These are phyloP conservation scores for Ramalina intermedia DNA, from an alignment of 495 filamentous ascomycete genomes.

Conservation along the genomic window DNA sequence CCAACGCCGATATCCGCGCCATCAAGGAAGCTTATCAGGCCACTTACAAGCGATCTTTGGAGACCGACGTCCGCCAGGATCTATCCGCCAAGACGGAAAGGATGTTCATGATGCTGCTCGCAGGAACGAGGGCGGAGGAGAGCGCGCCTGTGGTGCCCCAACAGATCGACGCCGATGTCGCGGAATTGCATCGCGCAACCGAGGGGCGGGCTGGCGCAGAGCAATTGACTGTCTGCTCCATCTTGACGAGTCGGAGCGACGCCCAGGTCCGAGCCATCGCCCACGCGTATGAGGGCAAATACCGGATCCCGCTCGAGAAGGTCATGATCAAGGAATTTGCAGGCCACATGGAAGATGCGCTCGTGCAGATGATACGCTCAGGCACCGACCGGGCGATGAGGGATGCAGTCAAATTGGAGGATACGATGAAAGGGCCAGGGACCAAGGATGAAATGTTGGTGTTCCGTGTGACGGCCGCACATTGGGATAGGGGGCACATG, in stretches of 20 bases:
- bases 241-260: conserved; percentile 59
- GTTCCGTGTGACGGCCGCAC: conserved; percentile 52
- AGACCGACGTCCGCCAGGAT: conserved; percentile 57
- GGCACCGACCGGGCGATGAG: conserved; percentile 68
- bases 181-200: conserved; percentile 56
- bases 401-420: conserved; percentile 68
- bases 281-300: conserved; percentile 51
- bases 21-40: conserved; percentile 67
- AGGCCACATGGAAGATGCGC: conserved; percentile 79
- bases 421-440: conserved; percentile 71
- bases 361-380: conserved; percentile 62
- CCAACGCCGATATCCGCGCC: conserved; percentile 68
- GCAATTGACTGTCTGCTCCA: conserved; percentile 57
- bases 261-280: conserved; percentile 70
- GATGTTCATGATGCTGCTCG: conserved; percentile 65
- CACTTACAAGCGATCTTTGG: conserved; percentile 44
- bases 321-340: conserved; percentile 69
- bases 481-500: conserved; percentile 66
- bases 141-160: conserved; percentile 53
- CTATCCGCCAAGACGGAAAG: conserved; percentile 71
- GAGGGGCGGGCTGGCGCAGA: conserved; percentile 59
- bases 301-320: conserved; percentile 48
- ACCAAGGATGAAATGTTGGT: conserved; percentile 78
- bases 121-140: conserved; percentile 60
- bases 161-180: conserved; percentile 55